These are phyloP conservation scores for Coemansia sp. DNA, from an alignment of 192 early-diverging fungal species.

Conservation along the genomic window DNA sequence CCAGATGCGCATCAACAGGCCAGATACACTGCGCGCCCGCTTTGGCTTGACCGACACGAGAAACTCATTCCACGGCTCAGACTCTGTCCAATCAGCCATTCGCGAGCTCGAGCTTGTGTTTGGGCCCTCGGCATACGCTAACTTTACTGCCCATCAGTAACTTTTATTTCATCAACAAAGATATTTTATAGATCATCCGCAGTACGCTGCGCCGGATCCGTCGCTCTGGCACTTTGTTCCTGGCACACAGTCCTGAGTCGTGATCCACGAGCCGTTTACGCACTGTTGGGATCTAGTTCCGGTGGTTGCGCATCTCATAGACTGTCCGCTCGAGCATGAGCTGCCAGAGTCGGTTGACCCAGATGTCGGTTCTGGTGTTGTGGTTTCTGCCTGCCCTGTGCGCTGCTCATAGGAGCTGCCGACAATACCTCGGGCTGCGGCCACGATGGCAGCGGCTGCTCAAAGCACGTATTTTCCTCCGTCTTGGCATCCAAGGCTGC, in stretches of 20 bases:
- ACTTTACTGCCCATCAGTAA: too few relatives aligned
- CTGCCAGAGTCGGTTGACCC: not conserved
- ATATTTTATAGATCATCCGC: too few relatives aligned
- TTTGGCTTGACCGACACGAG: conserved; percentile 73
- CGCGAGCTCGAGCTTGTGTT: conserved; percentile 65
- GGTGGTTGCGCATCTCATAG: not conserved
- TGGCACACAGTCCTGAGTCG: not conserved
- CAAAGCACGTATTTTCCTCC: too few relatives aligned
- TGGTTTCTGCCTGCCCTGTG: too few relatives aligned
- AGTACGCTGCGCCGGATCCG: too few relatives aligned
- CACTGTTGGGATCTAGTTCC: not conserved
- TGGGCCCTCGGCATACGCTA: conserved; percentile 7
- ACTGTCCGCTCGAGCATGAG: not conserved
- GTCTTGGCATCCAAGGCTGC: too few relatives aligned
- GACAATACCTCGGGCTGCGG: too few relatives aligned
- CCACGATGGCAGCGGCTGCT: too few relatives aligned
- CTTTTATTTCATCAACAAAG: too few relatives aligned
- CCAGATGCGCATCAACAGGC: conserved; percentile 55
- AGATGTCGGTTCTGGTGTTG: not conserved
- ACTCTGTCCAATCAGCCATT: conserved; percentile 57
- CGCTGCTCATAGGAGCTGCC: too few relatives aligned
- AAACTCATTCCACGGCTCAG: conserved; percentile 76
- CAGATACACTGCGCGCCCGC: conserved; percentile 56
- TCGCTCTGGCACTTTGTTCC: not conserved
- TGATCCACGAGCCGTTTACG: not conserved